Evolutionary conservation across 805 yeast species (phyloP).

Genomic region (Hanseniaspora vineae): DNA sequence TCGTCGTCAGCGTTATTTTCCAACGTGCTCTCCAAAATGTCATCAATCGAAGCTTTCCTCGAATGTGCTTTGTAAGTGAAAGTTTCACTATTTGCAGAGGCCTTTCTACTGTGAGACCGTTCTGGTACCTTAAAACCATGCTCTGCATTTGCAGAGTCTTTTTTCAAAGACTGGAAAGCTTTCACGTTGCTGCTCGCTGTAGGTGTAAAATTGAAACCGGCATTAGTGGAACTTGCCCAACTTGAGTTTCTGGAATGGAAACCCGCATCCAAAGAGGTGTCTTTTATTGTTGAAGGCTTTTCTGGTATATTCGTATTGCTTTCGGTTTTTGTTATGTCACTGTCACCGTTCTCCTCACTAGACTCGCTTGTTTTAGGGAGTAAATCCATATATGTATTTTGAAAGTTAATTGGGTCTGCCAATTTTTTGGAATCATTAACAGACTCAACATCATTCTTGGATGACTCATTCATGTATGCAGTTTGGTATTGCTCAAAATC

Average conservation of each 20-base stretch:
- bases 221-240: background rate
- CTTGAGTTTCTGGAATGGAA: background rate
- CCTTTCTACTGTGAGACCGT: background rate
- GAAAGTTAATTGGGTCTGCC: background rate
- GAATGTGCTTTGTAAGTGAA: slow-evolving; percentile 1
- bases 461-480: too few relatives aligned
- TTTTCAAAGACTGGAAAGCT: too few relatives aligned
- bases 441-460: too few relatives aligned
- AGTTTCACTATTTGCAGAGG: slow-evolving; percentile 15
- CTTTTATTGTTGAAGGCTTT: background rate
- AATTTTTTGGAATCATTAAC: background rate
- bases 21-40: slow-evolving; percentile 13
- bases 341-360: too few relatives aligned
- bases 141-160: too few relatives aligned
- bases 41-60: slow-evolving; percentile 14
- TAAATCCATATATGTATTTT: background rate
- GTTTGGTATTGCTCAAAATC: too few relatives aligned
- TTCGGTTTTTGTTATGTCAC: too few relatives aligned
- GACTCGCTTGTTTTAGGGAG: too few relatives aligned
- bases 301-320: background rate
- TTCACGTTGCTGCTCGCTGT: background rate
- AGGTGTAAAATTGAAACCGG: background rate
- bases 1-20: slow-evolving; percentile 5
- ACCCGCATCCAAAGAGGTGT: background rate
- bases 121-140: background rate